Evolutionary conservation across 805 yeast species (phyloP), one percentile per base, ranked within the genome.

Genomic region (Teunomyces gatunensis): DNA sequence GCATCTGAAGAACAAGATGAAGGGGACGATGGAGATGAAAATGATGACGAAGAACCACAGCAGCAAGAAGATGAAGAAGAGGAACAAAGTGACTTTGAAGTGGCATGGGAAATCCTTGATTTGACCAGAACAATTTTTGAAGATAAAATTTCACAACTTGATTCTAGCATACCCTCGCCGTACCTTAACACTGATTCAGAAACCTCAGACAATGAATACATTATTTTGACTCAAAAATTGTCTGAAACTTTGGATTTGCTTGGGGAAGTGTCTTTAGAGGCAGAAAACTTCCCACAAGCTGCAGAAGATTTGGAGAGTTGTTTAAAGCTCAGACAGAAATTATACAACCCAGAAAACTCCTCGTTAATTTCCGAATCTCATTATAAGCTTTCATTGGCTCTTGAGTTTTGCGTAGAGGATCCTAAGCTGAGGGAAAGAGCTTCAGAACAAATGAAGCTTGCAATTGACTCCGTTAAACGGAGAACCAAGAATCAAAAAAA

Each of bases 221-320:
- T 73, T 11, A 61, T 58, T 25, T 52, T 75, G 21, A 68, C 75
- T 47, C 71, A 74, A 55, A 86, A 81, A 53, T 69, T 90, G 18
- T 82, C 91, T 0, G 91, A 88, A 47, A 79, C 84, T 1, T 86
- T 83, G 61, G 91, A 87, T 58, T 65, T 91, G 9, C 72, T 90
- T 13, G 98, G 98, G 28, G 97, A 92, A 61, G 86, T 91, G 7
- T 85, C 96, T 0, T 72, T 91, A 39, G 99, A 92, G 60, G 80
- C 94, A 1, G 97, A 92, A 57, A 88, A 89, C 64, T 90, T 90
- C 64, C 67, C 73, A 12, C 95, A 89, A 63, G 88, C 97, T 0
- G 78, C 85, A 0, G 69, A 69, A 15, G 96, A 91, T 63, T 80
- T 89, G 48, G 69, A 74, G 41, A 67, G 78, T 15, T 74, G 89